Evolutionary conservation across 2,329 filamentous ascomycete species (phyloP).

Genomic region (Arthrobotrys pseudoclavata): DNA sequence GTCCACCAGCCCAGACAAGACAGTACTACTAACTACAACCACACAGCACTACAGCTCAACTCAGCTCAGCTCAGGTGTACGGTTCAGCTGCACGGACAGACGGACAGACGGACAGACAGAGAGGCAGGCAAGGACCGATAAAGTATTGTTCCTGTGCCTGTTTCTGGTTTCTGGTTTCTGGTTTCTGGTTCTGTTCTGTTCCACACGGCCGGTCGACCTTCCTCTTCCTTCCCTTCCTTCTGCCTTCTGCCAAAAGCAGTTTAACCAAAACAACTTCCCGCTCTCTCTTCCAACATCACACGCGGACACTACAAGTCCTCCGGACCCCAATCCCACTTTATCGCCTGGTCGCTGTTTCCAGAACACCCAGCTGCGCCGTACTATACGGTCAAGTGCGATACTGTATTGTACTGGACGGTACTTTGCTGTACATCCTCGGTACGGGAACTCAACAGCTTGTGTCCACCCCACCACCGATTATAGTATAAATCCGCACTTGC

Average conservation of each 20-base stretch:
- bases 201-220: constrained; percentile 31
- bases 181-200: constrained; percentile 12
- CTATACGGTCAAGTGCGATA: not conserved
- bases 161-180: not conserved
- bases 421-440: not conserved
- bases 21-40: not conserved
- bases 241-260: constrained; percentile 1
- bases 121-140: not conserved
- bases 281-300: constrained; percentile 18
- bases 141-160: not conserved
- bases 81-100: not conserved
- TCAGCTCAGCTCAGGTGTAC: not conserved
- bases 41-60: not conserved
- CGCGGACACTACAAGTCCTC: not conserved
- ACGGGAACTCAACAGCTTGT: not conserved
- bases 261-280: constrained; percentile 14
- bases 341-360: constrained; percentile 1
- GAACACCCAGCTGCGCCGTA: not conserved
- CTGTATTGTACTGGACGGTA: not conserved
- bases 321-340: not conserved
- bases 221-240: constrained; percentile 41
- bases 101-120: not conserved
- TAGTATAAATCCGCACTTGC: not conserved
- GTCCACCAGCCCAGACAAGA: constrained; percentile 16
- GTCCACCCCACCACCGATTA: constrained; percentile 2